Conservation (phyloP, 2,329 filamentous ascomycete genomes). For the Tolypocladium sp. region DNA sequence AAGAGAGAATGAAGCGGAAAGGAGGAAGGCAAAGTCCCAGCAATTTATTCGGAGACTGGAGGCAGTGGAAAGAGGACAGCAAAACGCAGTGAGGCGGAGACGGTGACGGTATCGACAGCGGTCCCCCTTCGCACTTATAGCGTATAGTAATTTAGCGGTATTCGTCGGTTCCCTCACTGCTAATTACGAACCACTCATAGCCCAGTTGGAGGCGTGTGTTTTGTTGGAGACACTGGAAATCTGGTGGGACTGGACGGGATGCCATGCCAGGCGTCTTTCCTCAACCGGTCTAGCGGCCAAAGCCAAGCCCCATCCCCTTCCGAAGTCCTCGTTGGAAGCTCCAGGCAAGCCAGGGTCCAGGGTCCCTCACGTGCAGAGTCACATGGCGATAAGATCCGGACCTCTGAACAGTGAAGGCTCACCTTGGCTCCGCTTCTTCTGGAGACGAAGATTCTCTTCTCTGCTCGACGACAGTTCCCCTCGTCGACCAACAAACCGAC, state of each 20-base stretch:
- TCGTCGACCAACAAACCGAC: not conserved
- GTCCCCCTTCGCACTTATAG: not conserved
- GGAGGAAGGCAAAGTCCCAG: not conserved
- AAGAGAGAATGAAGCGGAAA: not conserved
- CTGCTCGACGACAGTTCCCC: not conserved
- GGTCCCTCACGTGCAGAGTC: not conserved
- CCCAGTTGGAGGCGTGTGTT: not conserved
- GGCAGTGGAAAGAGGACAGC: not conserved
- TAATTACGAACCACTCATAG: not conserved
- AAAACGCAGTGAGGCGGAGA: not conserved
- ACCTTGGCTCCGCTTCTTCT: not conserved
- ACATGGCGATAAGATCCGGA: slow-evolving; percentile 8
- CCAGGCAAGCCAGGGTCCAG: not conserved
- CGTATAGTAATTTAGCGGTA: not conserved
- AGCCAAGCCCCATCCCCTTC: not conserved
- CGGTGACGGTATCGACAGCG: not conserved
- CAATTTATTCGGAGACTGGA: not conserved
- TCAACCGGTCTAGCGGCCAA: not conserved
- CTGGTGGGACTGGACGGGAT: not conserved
- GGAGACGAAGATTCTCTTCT: not conserved
- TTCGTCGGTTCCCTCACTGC: not conserved
- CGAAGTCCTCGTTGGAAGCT: not conserved
- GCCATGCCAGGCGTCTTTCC: not conserved
- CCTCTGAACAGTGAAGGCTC: too few relatives aligned
- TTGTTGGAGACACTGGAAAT: not conserved